Conservation (phyloP, 202 grass and related monocot species). For the Schoenoplectus triqueter region DNA sequence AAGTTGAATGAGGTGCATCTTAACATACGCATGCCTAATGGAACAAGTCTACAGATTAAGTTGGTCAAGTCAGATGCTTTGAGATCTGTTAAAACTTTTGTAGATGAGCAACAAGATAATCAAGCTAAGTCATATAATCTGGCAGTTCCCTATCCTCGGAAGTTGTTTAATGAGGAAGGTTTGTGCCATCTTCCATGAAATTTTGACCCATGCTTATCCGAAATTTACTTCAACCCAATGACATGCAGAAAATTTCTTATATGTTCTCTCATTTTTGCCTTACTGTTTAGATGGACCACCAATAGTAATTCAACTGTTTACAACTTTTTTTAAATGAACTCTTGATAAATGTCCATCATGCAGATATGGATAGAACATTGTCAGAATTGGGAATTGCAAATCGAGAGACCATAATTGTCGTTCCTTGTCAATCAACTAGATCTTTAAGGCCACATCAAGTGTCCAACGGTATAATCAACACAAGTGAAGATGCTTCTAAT, state of each 20-base stretch:
- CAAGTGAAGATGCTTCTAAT: constrained; percentile 31
- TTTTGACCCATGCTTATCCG: neutral
- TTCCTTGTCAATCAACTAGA: constrained; percentile 53
- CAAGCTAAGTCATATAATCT: constrained; percentile 65
- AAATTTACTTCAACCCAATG: neutral
- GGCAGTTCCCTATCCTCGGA: constrained; percentile 85
- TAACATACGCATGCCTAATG: constrained; percentile 80
- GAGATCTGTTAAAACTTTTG: constrained; percentile 71
- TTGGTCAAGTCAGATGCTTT: constrained; percentile 67
- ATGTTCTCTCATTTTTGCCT: constrained; percentile 11
- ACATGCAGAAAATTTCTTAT: constrained; percentile 1
- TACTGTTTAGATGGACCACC: neutral
- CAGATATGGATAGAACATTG: constrained; percentile 82
- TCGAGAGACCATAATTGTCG: constrained; percentile 83
- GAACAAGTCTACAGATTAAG: constrained; percentile 81
- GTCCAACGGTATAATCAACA: constrained; percentile 29
- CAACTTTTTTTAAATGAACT: constrained; percentile 12
- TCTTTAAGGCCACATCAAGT: constrained; percentile 43
- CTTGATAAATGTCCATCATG: constrained; percentile 32
- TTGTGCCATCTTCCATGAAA: constrained; percentile 17
- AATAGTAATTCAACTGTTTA: neutral
- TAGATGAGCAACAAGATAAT: constrained; percentile 62
- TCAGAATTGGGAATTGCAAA: constrained; percentile 74
- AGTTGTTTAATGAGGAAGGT: constrained; percentile 86
- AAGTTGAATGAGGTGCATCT: constrained; percentile 73